Conservation (phyloP, 2,329 filamentous ascomycete species). For the Ceratocystis cubensis region DNA sequence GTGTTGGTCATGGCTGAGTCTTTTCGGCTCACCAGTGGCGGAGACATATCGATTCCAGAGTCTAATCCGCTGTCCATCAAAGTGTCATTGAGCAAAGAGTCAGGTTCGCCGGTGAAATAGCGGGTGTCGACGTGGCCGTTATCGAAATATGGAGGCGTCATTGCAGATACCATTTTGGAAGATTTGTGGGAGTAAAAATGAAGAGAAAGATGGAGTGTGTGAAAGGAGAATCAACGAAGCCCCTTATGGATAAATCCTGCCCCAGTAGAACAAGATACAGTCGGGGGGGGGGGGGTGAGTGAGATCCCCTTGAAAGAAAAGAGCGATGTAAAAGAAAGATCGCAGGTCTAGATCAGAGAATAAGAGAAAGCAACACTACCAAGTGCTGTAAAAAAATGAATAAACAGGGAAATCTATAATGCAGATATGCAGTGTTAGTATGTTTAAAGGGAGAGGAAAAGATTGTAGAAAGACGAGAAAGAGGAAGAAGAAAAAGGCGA, state of each 20-base stretch:
- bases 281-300: not conserved
- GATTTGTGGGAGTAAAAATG: not conserved
- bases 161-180: constrained; percentile 16
- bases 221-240: not conserved
- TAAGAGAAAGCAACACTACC: not conserved
- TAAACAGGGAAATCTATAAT: not conserved
- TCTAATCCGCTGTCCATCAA: constrained; percentile 33
- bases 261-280: not conserved
- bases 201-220: not conserved
- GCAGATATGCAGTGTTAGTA: too few species aligned
- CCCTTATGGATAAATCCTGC: not conserved
- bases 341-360: not conserved
- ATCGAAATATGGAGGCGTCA: constrained; percentile 9
- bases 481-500: not conserved
- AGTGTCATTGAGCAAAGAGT: constrained; percentile 12
- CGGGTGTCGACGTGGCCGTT: constrained; percentile 6
- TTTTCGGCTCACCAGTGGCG: constrained; percentile 49
- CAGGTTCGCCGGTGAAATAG: not conserved
- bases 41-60: constrained; percentile 48
- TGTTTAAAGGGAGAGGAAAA: not conserved
- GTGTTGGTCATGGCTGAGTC: constrained; percentile 42
- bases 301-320: not conserved
- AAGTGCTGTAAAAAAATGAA: not conserved
- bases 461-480: not conserved
- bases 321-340: constrained; percentile 3